These are phyloP conservation scores for Penicillium decumbens DNA, from an alignment of 2,329 filamentous ascomycete species.

Conservation along the genomic window DNA sequence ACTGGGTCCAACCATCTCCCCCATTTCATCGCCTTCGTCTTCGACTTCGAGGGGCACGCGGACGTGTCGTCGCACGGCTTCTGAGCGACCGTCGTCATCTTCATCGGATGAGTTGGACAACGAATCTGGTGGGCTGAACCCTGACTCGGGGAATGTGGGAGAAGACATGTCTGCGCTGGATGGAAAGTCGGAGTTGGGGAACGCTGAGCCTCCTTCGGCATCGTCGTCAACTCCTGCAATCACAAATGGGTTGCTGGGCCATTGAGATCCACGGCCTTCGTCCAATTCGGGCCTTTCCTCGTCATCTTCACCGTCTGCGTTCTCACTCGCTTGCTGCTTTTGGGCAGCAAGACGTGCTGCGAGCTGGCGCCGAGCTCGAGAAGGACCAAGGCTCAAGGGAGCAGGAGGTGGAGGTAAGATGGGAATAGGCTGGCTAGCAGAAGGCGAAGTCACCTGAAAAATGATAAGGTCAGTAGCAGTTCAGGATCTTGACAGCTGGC, in stretches of 20 bases:
- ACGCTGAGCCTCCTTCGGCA: conserved; percentile 27
- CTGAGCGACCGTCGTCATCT: conserved; percentile 34
- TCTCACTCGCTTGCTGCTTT: conserved; percentile 56
- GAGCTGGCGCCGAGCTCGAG: conserved; percentile 80
- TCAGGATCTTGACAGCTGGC: not conserved
- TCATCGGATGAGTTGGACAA: conserved; percentile 44
- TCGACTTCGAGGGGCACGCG: conserved; percentile 57
- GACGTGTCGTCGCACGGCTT: conserved; percentile 40
- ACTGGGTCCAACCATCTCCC: conserved; percentile 45
- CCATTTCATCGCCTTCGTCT: conserved; percentile 48
- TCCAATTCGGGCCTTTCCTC: conserved; percentile 24
- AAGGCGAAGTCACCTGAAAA: conserved; percentile 26
- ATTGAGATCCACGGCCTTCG: conserved; percentile 27
- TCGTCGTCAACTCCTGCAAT: conserved; percentile 38
- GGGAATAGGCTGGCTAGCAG: conserved; percentile 42
- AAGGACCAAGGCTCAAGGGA: conserved; percentile 79
- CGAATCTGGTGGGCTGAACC: conserved; percentile 38
- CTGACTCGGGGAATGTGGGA: conserved; percentile 35
- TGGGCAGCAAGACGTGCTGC: conserved; percentile 78
- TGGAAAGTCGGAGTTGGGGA: conserved; percentile 32
- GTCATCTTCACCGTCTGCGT: conserved; percentile 32
- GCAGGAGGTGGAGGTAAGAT: conserved; percentile 58
- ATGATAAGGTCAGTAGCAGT: conserved; percentile 11
- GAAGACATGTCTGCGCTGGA: conserved; percentile 26
- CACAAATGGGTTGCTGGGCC: conserved; percentile 37